Conservation (phyloP, 495 filamentous ascomycete genomes). For the Aspergillus panamensis region DNA sequence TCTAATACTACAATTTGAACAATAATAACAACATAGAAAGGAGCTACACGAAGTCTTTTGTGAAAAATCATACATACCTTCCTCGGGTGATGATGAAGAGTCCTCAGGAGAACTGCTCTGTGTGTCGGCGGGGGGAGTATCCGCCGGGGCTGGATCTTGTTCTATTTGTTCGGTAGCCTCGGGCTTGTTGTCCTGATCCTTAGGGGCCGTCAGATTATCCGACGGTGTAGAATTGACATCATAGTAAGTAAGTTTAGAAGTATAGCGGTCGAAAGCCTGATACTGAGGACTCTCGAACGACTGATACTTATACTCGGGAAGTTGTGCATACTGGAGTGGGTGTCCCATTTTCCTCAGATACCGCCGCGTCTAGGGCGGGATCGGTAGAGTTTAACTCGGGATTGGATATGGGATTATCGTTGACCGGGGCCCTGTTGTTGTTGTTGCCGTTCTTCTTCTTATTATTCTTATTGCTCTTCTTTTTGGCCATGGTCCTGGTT, state of each 20-base stretch:
- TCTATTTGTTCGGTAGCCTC: slow-evolving; percentile 26
- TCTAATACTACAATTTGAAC: neutral
- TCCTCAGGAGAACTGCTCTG: slow-evolving; percentile 25
- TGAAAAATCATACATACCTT: slow-evolving; percentile 26
- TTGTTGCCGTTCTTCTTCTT: slow-evolving; percentile 29
- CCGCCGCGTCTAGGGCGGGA: slow-evolving; percentile 28
- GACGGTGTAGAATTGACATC: slow-evolving; percentile 30
- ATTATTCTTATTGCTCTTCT: slow-evolving; percentile 35
- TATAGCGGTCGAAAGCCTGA: slow-evolving; percentile 40
- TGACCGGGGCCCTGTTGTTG: slow-evolving; percentile 26
- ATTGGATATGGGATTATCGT: slow-evolving; percentile 26
- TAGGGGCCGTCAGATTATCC: slow-evolving; percentile 38
- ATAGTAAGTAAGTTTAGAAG: slow-evolving; percentile 34
- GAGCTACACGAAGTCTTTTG: neutral
- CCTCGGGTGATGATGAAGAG: slow-evolving; percentile 24
- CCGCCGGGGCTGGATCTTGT: slow-evolving; percentile 22
- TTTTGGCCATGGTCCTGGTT: slow-evolving; percentile 37
- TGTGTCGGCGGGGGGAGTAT: slow-evolving; percentile 25
- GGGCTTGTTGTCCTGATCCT: slow-evolving; percentile 40
- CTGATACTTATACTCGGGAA: slow-evolving; percentile 42
- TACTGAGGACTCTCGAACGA: slow-evolving; percentile 34
- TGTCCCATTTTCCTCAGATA: slow-evolving; percentile 34
- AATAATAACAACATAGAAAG: neutral
- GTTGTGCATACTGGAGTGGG: slow-evolving; percentile 41
- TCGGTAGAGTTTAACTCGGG: slow-evolving; percentile 22